These are phyloP conservation scores for Euphorbia schlechtendalii DNA, from an alignment of 441 rosid genomes.

Conservation along the genomic window DNA sequence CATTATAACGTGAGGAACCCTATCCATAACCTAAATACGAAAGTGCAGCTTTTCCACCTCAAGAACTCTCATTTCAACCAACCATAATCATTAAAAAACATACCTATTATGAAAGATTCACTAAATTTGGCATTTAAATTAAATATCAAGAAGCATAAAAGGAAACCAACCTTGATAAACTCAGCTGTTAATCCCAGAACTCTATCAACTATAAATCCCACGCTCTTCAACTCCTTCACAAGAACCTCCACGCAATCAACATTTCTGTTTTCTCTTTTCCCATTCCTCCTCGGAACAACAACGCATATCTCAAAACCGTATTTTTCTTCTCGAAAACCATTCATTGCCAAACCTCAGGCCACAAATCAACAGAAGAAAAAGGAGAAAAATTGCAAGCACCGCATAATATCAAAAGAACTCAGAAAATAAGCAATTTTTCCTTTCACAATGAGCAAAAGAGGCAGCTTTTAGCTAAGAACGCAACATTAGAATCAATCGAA, in stretches of 20 bases:
- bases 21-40: background rate
- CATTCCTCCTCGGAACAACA: conserved; percentile 55
- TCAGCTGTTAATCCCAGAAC: conserved; percentile 68
- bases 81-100: background rate
- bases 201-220: conserved; percentile 52
- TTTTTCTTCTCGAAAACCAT: conserved; percentile 41
- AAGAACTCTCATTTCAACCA: background rate
- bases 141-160: conserved; percentile 1
- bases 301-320: conserved; percentile 60
- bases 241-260: conserved; percentile 62
- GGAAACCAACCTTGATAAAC: conserved; percentile 56
- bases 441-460: background rate
- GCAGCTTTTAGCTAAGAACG: background rate
- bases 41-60: background rate
- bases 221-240: conserved; percentile 48
- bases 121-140: background rate
- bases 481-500: conserved; percentile 1
- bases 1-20: background rate
- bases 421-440: background rate
- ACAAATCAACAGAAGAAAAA: background rate
- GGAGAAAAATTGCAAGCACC: background rate
- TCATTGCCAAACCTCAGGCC: conserved; percentile 32
- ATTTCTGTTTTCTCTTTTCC: conserved; percentile 31
- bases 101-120: background rate
- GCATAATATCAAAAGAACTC: background rate